phyloP scores from a whole-genome alignment of 441 rosid species.

The Erodium moschatum region DNA sequence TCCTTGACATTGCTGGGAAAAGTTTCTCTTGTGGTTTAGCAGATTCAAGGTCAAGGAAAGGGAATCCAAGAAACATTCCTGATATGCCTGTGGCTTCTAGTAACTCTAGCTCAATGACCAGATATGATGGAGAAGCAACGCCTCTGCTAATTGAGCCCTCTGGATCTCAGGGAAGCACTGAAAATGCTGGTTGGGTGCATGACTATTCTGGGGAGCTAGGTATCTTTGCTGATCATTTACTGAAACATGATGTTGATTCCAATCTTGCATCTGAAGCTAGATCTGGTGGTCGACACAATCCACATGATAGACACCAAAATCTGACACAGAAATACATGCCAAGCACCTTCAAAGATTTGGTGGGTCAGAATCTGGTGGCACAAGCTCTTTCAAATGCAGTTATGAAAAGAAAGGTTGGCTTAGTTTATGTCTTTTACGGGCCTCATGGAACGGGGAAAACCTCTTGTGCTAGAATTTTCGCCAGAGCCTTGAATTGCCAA shows the following conservation, averaged over 20 bases:
- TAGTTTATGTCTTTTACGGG: conserved; percentile 82
- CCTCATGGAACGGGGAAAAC: conserved; percentile 98
- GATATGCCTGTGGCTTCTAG: conserved; percentile 59
- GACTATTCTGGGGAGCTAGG: conserved; percentile 98
- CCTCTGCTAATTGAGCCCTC: conserved; percentile 74
- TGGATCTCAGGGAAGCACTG: conserved; percentile 51
- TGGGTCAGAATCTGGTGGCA: conserved; percentile 79
- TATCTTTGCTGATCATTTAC: conserved; percentile 67
- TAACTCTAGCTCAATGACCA: conserved; percentile 47
- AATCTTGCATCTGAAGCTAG: conserved; percentile 83
- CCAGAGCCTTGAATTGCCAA: conserved; percentile 84
- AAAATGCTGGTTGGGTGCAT: conserved; percentile 67
- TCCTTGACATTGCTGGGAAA: conserved; percentile 90
- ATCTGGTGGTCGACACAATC: conserved; percentile 41
- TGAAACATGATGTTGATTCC: conserved; percentile 62
- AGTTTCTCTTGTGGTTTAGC: conserved; percentile 81
- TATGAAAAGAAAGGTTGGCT: conserved; percentile 57
- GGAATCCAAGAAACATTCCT: conserved; percentile 21
- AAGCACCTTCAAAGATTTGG: conserved; percentile 62
- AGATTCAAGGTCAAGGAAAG: conserved; percentile 55
- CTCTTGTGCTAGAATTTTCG: conserved; percentile 86
- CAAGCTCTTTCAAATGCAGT: conserved; percentile 95
- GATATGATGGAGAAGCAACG: conserved; percentile 62
- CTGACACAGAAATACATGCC: conserved; percentile 80
- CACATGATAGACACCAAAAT: conserved; percentile 56